These are phyloP conservation scores for Lentinus brumalis DNA, from an alignment of 768 basidiomycete genomes.

Conservation along the genomic window DNA sequence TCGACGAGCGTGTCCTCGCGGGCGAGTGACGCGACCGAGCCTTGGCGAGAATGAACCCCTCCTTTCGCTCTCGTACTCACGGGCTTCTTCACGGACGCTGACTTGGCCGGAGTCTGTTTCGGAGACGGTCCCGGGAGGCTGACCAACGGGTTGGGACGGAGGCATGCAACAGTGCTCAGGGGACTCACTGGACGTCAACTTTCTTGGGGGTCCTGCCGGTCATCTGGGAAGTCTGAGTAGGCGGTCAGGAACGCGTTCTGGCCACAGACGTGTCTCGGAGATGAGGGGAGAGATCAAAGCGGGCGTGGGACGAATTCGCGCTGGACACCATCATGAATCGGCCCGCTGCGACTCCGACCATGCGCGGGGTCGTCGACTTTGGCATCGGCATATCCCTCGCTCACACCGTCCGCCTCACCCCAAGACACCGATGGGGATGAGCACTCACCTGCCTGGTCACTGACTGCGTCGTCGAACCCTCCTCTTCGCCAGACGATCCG, in stretches of 20 bases:
- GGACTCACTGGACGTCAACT: conserved; percentile 36
- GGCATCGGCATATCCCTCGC: not conserved
- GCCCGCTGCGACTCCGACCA: not conserved
- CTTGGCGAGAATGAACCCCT: conserved; percentile 19
- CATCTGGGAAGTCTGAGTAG: conserved; percentile 6
- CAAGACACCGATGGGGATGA: not conserved
- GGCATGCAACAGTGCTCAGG: not conserved
- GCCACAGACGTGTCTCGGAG: not conserved
- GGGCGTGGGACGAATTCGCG: not conserved
- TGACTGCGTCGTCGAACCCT: not conserved
- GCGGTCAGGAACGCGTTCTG: not conserved
- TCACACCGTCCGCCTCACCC: not conserved
- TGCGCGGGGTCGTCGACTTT: not conserved
- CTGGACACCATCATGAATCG: not conserved
- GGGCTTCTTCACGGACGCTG: conserved; percentile 25
- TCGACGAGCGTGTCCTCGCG: conserved; percentile 15
- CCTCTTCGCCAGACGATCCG: conserved; percentile 1
- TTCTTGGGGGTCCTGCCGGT: conserved; percentile 30
- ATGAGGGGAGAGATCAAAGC: not conserved
- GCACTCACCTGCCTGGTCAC: not conserved
- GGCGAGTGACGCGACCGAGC: conserved; percentile 22
- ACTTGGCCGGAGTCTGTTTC: conserved; percentile 11
- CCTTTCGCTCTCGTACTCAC: conserved; percentile 19
- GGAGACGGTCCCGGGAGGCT: conserved; percentile 25
- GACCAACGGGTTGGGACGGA: not conserved